A percentile compares a stretch with the other conserved stretches of the same genome.
phyloP scores from a whole-genome alignment of 176 grass and related monocot species.

The Microstegium vimineum region DNA sequence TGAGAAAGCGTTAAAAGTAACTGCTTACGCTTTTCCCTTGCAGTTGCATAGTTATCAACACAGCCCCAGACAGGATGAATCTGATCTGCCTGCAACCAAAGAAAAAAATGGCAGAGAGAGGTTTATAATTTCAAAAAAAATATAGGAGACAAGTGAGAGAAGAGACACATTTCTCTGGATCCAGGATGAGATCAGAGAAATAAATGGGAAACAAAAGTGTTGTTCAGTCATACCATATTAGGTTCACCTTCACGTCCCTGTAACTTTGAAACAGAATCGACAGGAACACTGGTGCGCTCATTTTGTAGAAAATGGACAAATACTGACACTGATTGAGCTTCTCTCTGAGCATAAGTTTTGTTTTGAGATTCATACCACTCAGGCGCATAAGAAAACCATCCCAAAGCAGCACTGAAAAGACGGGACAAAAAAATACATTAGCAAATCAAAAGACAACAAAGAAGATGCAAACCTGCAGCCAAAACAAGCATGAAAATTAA shows the following conservation, averaged over 20 bases:
- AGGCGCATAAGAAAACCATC: constrained; percentile 94
- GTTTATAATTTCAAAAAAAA: constrained; percentile 11
- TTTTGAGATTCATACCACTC: constrained; percentile 94
- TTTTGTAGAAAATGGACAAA: constrained; percentile 90
- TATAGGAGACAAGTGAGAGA: neutral
- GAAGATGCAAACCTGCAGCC: constrained; percentile 13
- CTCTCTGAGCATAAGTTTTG: constrained; percentile 86
- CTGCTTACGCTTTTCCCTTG: constrained; percentile 82
- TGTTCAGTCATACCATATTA: constrained; percentile 59
- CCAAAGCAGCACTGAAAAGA: constrained; percentile 80
- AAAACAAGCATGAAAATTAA: constrained; percentile 5
- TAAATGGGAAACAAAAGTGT: neutral
- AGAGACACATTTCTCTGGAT: neutral
- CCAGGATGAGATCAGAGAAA: neutral
- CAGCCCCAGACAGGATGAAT: constrained; percentile 86
- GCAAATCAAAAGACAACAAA: constrained; percentile 14
- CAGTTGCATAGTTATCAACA: constrained; percentile 71
- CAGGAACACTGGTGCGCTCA: constrained; percentile 37
- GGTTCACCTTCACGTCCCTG: constrained; percentile 65
- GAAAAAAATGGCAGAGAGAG: neutral
- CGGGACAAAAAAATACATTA: constrained; percentile 19
- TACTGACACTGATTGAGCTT: constrained; percentile 93
- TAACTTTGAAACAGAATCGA: constrained; percentile 59
- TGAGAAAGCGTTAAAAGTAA: constrained; percentile 88
- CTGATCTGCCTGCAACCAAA: constrained; percentile 60